Conservation (phyloP, 208 protist species). For the Entamoeba invadens region DNA sequence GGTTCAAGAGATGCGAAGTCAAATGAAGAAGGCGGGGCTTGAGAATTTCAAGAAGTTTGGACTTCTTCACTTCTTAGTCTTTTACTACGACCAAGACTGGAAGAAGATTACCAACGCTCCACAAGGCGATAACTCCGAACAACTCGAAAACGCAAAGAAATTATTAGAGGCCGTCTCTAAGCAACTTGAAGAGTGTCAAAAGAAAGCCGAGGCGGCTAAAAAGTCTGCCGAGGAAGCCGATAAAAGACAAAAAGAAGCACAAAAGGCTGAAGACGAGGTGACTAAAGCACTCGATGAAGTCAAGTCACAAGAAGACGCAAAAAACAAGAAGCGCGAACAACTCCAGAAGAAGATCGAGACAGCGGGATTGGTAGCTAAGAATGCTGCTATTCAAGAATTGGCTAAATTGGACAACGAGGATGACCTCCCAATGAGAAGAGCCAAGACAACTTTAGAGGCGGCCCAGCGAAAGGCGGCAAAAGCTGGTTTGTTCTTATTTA, state of each 20-base stretch:
- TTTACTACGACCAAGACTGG: neutral
- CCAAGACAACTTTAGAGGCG: conserved; percentile 30
- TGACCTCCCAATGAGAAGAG: conserved; percentile 17
- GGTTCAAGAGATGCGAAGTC: neutral
- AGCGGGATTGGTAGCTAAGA: conserved; percentile 23
- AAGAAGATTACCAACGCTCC: neutral
- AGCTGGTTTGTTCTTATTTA: conserved; percentile 16
- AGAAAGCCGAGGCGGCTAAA: neutral
- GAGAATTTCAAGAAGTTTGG: neutral
- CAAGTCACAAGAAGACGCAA: conserved; percentile 18
- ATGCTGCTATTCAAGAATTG: conserved; percentile 21
- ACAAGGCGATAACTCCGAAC: neutral
- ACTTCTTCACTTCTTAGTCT: neutral
- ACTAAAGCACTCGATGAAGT: conserved; percentile 16
- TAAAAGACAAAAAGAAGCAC: neutral
- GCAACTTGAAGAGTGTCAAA: neutral
- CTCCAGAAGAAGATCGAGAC: conserved; percentile 26
- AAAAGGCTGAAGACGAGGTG: conserved; percentile 1
- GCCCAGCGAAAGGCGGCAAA: conserved; percentile 27
- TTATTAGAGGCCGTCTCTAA: neutral
- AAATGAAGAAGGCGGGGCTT: neutral
- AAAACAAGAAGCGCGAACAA: conserved; percentile 17
- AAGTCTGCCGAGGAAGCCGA: neutral
- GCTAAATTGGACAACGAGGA: conserved; percentile 26
- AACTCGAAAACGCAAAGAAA: neutral